A percentile compares a stretch with the other conserved stretches of the same genome.
These are phyloP conservation scores for Sugiyamaella americana DNA, from an alignment of 805 yeast species.

Conservation along the genomic window DNA sequence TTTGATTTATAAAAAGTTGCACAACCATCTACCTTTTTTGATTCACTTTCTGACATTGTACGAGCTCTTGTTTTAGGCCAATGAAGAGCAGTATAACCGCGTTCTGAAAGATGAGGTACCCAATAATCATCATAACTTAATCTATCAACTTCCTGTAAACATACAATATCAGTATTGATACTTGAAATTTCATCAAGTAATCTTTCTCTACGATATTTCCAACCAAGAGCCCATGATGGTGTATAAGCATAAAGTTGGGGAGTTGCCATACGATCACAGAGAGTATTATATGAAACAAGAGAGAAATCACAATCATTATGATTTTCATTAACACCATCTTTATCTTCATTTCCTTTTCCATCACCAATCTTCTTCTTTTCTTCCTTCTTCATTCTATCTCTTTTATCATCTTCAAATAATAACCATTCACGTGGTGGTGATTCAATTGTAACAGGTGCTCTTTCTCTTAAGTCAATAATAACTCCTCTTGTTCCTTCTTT, in stretches of 20 bases:
- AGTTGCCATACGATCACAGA: slow-evolving; percentile 95
- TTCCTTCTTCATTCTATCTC: background rate
- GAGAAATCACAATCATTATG: slow-evolving; percentile 43
- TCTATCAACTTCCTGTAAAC: slow-evolving; percentile 94
- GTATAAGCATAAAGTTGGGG: slow-evolving; percentile 87
- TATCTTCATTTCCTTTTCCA: background rate
- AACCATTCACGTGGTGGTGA: slow-evolving; percentile 82
- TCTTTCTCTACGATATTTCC: slow-evolving; percentile 82
- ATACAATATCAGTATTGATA: slow-evolving; percentile 67
- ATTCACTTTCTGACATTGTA: slow-evolving; percentile 72
- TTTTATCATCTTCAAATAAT: slow-evolving; percentile 47
- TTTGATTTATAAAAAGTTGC: slow-evolving; percentile 78
- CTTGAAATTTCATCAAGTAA: slow-evolving; percentile 66
- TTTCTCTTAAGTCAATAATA: slow-evolving; percentile 74
- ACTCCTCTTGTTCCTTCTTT: slow-evolving; percentile 82
- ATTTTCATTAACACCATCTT: background rate
- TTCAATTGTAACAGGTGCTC: slow-evolving; percentile 58
- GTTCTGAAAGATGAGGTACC: slow-evolving; percentile 62
- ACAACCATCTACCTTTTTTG: slow-evolving; percentile 95
- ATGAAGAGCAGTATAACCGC: slow-evolving; percentile 77
- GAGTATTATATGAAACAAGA: slow-evolving; percentile 77
- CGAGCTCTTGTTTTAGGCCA: slow-evolving; percentile 87
- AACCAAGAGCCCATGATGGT: slow-evolving; percentile 93
- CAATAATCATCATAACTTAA: slow-evolving; percentile 80
- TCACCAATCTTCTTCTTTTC: background rate